Evolutionary conservation across 73 alveolate species (phyloP), one percentile per base, ranked within the genome.

Genomic region (Paraurostyla sp.): DNA sequence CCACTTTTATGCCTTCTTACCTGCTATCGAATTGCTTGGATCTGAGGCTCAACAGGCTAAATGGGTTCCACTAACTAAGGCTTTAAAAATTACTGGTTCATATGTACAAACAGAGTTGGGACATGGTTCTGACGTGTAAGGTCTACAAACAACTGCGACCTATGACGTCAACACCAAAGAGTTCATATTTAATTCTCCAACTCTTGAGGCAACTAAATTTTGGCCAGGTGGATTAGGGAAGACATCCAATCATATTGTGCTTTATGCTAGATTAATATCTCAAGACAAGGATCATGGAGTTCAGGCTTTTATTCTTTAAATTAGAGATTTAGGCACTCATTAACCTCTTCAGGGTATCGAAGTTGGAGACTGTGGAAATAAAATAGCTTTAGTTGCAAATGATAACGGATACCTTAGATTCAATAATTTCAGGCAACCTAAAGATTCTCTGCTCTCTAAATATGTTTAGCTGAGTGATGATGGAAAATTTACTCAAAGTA

Each of bases 191-290:
- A 81, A 95, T 62, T 65, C 98, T n/a, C 99, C 99, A 15, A 92
- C 92, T 2, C 29, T 92, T 1, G 91, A 95, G 25, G 62, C 97
- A 0, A 87, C 95, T 0, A 95, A 95, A 85, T 95, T 96, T 94
- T 93, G 97, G 97, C 92, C 94, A 63, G 98, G 98, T n/a, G 97
- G 93, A 32, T 59, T 95, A 42, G 98, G 97, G 27, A 91, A 91
- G 50, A 86, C 96, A 2, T 89, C 96, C 2, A 93, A 89, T 20
- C 95, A 92, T 63, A 80, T 84, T 59, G 93, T 91, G 22, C 29
- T 91, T 4, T 87, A 69, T 51, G 98, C 98, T 30, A 29, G 78
- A 48, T 86, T 92, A 15, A 82, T 83, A 32, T 76, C 92, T 45
- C 85, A 94, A 48, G 97, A 95, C 4, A 91, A 90, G 60, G 84